Percentiles rank a stretch among this genome's conserved stretches.
Evolutionary conservation across 495 filamentous ascomycete species (phyloP).

Genomic region (Paragyromitra xinjiangensis): DNA sequence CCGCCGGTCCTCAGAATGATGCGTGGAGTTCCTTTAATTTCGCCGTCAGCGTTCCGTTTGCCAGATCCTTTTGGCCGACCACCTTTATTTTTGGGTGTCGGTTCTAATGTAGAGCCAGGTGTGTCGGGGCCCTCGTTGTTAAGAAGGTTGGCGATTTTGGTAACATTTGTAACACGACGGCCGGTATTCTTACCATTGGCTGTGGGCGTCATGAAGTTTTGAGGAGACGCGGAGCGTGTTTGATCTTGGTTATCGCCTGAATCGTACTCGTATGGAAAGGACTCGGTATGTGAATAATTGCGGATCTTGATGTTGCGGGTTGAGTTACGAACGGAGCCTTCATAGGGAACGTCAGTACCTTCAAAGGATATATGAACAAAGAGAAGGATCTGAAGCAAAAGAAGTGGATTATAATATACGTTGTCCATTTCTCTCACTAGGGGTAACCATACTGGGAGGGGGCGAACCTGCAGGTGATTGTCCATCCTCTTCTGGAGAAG

Average conservation of each 20-base stretch:
- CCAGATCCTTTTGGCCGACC: constrained; percentile 55
- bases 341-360: constrained; percentile 16
- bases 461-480: constrained; percentile 56
- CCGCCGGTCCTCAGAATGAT: constrained; percentile 54
- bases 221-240: constrained; percentile 56
- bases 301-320: constrained; percentile 45
- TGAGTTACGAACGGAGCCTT: constrained; percentile 47
- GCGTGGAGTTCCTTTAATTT: constrained; percentile 53
- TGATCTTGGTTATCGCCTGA: constrained; percentile 52
- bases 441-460: constrained; percentile 49
- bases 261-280: constrained; percentile 51
- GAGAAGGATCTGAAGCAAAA: constrained; percentile 5
- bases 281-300: constrained; percentile 30
- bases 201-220: constrained; percentile 46
- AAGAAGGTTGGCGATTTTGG: constrained; percentile 49
- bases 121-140: constrained; percentile 46
- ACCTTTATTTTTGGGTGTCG: constrained; percentile 54
- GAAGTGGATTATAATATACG: constrained; percentile 46
- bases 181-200: constrained; percentile 48
- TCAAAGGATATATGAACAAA: not conserved
- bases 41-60: constrained; percentile 56
- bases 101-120: constrained; percentile 41
- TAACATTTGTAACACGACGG: constrained; percentile 44
- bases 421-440: constrained; percentile 45
- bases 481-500: constrained; percentile 55